Percentiles rank a stretch among this genome's conserved stretches.
Evolutionary conservation across 192 early-diverging fungal genomes (phyloP).

Genomic region (Backusella tuberculispora): DNA sequence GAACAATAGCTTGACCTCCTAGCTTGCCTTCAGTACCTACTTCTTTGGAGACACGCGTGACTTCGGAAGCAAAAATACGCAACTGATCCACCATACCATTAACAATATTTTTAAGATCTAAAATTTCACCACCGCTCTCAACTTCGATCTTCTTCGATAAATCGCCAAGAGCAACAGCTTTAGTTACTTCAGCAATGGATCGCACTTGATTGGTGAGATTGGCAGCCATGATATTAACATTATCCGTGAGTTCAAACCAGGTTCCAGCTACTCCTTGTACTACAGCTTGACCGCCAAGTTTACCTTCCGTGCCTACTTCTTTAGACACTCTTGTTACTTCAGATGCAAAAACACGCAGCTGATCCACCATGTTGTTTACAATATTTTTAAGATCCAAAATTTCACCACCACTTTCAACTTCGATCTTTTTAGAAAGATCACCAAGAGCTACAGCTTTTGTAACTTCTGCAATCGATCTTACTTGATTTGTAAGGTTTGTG

Average conservation of each 20-base stretch:
- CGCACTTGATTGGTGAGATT: constrained; percentile 70
- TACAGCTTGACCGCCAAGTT: constrained; percentile 72
- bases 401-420: constrained; percentile 66
- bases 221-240: constrained; percentile 63
- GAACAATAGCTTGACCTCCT: constrained; percentile 65
- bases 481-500: constrained; percentile 57
- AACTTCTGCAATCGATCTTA: constrained; percentile 64
- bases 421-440: constrained; percentile 63
- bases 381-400: constrained; percentile 68
- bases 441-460: constrained; percentile 64
- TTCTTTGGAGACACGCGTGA: constrained; percentile 71
- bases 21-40: constrained; percentile 74
- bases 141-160: constrained; percentile 51
- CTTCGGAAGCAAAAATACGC: constrained; percentile 61
- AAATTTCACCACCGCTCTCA: constrained; percentile 58
- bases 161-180: constrained; percentile 61
- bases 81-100: constrained; percentile 60
- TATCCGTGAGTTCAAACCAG: constrained; percentile 60
- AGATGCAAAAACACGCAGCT: constrained; percentile 61
- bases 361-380: constrained; percentile 73
- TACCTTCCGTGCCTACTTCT: constrained; percentile 66
- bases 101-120: constrained; percentile 57
- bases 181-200: constrained; percentile 42
- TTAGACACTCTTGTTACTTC: constrained; percentile 66
- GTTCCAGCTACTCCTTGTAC: constrained; percentile 65